These are phyloP conservation scores for Letharia columbiana DNA, from an alignment of 495 filamentous ascomycete genomes.

Conservation along the genomic window DNA sequence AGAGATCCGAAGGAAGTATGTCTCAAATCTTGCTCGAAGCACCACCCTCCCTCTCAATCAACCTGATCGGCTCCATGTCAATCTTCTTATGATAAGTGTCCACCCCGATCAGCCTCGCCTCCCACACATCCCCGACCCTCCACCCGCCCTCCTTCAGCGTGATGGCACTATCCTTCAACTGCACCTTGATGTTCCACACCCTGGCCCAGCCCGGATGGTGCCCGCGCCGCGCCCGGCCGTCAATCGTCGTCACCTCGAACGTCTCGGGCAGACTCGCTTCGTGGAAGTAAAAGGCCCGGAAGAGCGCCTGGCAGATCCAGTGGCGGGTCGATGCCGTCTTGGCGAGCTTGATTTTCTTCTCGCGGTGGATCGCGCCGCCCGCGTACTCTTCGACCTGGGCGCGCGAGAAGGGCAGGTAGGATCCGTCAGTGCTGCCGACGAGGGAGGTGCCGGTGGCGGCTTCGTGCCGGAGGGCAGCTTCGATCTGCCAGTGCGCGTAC, in stretches of 20 bases:
- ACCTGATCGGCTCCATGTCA: slow-evolving; percentile 42
- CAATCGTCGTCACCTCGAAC: slow-evolving; percentile 38
- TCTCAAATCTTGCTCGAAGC: no score
- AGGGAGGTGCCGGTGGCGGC: slow-evolving; percentile 44
- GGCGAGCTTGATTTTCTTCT: slow-evolving; percentile 30
- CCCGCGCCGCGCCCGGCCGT: slow-evolving; percentile 25
- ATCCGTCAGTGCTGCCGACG: slow-evolving; percentile 33
- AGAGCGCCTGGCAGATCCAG: slow-evolving; percentile 63
- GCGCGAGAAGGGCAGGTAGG: slow-evolving; percentile 56
- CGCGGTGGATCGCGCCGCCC: slow-evolving; percentile 28
- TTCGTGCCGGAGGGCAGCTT: slow-evolving; percentile 69
- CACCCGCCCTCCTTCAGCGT: slow-evolving; percentile 31
- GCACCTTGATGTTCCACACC: slow-evolving; percentile 29
- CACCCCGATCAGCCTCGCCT: slow-evolving; percentile 50
- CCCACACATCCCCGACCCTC: slow-evolving; percentile 44
- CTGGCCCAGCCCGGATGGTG: slow-evolving; percentile 24
- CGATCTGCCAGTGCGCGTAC: slow-evolving; percentile 86
- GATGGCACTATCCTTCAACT: slow-evolving; percentile 26
- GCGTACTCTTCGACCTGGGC: slow-evolving; percentile 44
- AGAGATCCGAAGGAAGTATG: no score
- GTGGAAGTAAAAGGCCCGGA: slow-evolving; percentile 67
- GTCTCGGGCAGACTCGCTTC: slow-evolving; percentile 53
- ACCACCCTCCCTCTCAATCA: slow-evolving; percentile 30
- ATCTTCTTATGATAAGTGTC: slow-evolving; percentile 45
- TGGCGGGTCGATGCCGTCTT: slow-evolving; percentile 36